These are phyloP conservation scores for Trametes meyenii DNA, from an alignment of 768 basidiomycete genomes.

Conservation along the genomic window DNA sequence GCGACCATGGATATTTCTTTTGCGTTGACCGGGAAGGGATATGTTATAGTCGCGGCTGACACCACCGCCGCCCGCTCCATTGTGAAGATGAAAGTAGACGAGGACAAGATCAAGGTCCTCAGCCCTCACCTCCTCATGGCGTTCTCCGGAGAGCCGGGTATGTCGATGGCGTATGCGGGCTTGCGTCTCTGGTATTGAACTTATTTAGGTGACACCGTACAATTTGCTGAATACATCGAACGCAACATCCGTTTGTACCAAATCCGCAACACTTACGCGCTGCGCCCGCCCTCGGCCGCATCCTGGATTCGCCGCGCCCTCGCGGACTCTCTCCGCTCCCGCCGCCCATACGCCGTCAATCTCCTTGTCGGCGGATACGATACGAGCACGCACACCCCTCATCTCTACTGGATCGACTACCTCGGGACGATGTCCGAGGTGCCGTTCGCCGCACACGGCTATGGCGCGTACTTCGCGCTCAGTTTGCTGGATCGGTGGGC, in stretches of 20 bases:
- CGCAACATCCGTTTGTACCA: slow-evolving; percentile 96
- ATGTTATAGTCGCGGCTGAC: slow-evolving; percentile 91
- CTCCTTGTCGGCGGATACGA: slow-evolving; percentile 94
- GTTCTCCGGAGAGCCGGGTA: slow-evolving; percentile 91
- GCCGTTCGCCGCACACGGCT: slow-evolving; percentile 94
- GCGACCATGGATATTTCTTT: slow-evolving; percentile 85
- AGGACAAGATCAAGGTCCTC: slow-evolving; percentile 94
- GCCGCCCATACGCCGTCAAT: slow-evolving; percentile 89
- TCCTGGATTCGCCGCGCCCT: slow-evolving; percentile 93
- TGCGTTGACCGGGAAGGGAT: slow-evolving; percentile 90
- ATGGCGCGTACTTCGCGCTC: slow-evolving; percentile 90
- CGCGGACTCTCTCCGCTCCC: slow-evolving; percentile 86
- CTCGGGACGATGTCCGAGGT: slow-evolving; percentile 87
- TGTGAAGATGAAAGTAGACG: slow-evolving; percentile 96
- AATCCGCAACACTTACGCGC: slow-evolving; percentile 88
- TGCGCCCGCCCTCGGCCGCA: slow-evolving; percentile 88
- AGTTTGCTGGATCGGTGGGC: slow-evolving; percentile 87
- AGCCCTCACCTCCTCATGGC: slow-evolving; percentile 94
- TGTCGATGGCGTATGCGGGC: slow-evolving; percentile 24
- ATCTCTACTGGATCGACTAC: slow-evolving; percentile 96
- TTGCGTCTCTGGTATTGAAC: background rate
- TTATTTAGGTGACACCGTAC: slow-evolving; percentile 83
- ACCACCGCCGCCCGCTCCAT: slow-evolving; percentile 88
- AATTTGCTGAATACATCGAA: slow-evolving; percentile 96
- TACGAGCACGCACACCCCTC: slow-evolving; percentile 67